Base-by-base conservation (phyloP, 1,284 basidiomycete species). In the Termitomyces sp. region DNA sequence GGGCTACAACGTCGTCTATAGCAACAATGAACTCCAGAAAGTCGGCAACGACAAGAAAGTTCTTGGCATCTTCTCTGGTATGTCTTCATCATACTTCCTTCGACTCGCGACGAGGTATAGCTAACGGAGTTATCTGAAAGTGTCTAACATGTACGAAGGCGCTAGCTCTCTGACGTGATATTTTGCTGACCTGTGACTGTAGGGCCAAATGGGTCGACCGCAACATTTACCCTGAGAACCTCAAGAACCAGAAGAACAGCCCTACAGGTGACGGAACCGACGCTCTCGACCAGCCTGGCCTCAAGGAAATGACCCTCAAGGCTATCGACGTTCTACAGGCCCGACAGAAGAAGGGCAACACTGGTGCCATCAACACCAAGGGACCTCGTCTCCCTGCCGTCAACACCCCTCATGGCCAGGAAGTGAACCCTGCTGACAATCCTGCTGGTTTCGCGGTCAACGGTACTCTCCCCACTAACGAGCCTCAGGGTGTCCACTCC, bases 271-370 rank as follows among this genome's bases (percentile, higher is more conserved):
- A 74, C 47, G 69, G 68, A 1, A 66, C 66, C 16, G 72, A 72
- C 57, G 72, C 73, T 10, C 50, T 63, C 14, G 68, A 74, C 61
- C 72, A 75, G 55, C 73, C 73, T 33, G 73, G 73, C 9, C 59
- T 75, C 57, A 74, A 74, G 58, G 72, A 74, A 11, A 74, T 75
- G 72, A 73, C 72, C 1, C 51, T 75, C 37, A 75, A 73, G 59
- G 72, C 72, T 19, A 74, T 74, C 48, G 72, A 74, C 49, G 68
- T 73, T 49, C 66, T 75, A 28, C 69, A 73, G 39, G 58, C 64
- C 14, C 67, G 72, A n/a, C 57, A 66, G 14, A 65, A 66, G 54
- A 64, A 67, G 43, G 62, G 67, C 18, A 57, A 68, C 34, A 63
- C 61, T 26, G 72, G 73, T 56, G 57, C 58, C 10, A 58, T 72